Base-by-base conservation (phyloP, 1,284 basidiomycete species). In the Ganoderma leucocontextum region DNA sequence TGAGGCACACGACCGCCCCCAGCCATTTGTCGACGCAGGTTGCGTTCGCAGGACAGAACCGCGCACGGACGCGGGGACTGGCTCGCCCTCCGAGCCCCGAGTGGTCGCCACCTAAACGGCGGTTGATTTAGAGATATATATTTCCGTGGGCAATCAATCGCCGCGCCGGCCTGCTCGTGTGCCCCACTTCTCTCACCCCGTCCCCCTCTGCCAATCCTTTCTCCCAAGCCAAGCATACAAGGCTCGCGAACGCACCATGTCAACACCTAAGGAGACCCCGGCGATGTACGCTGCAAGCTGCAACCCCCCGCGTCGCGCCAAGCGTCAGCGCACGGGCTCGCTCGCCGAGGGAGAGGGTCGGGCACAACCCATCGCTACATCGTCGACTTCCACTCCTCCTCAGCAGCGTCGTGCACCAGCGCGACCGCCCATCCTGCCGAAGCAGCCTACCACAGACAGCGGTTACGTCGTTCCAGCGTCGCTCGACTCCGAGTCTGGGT, bases 301-400 rank as follows among this genome's bases (percentile, higher is more conserved):
- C 74, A 91, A 89, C 75, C 89, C 89, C 1, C 82, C 87, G 0
- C 84, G 89, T 67, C 84, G 83, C 44, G 87, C 85, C 6, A 91
- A 90, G 75, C 85, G 86, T 8, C 68, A 76, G 60, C 82, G 80
- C 36, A 71, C 75, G 0, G 70, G 68, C 63, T 68, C 72, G 15
- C 52, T 63, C 62, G 49, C 29, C 53, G 65, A 29, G 49, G 53
- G 53, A 55, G 65, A 69, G 41, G 53, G 60, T 38, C 19, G 62
- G 62, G 25, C 68, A 53, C 29, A 67, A 17, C 58, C 64, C 29
- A 41, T 60, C 38, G 44, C 65, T 22, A 65, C 70, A 25, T 73
- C 65, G 41, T 67, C 74, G 58, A 53, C 66, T 71, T 69, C 47
- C 10, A 49, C 47, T 25, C 12, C 47, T 49, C 47, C 69, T 62